Evolutionary conservation across 768 basidiomycete species (phyloP), one percentile per base, ranked within the genome.

Genomic region (Suillus bovinus): DNA sequence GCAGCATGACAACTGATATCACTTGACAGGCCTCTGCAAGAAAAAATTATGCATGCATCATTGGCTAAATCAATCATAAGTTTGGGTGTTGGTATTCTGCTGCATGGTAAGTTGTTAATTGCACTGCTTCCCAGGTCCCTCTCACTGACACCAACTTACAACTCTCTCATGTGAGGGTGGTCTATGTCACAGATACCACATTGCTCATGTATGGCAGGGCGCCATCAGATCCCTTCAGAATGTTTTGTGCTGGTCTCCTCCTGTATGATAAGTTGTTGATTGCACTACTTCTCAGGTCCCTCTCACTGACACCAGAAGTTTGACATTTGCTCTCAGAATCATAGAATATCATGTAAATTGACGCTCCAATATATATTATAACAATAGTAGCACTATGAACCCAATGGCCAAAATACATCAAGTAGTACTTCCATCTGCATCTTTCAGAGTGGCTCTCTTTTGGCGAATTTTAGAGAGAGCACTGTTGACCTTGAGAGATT

Each of bases 391-490:
- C n/a, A 0, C 44, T 46, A 46, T 46, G 2, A 14, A 5, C 5
- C 46, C 11, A 14, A 14, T 46, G 22, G 6, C 46, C 6, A 6
- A 5, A 46, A 14, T 14, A 8, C 4, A 7, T 24, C 13, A 46
- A 24, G 46, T 5, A 46, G 22, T 11, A 46, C 22, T 5, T 24
- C 13, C 44, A 41, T 41, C 17, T n/a, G n/a, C 13, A 5, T 46
- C 44, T 24, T 46, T 46, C 13, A 46, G 22, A 22, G 44, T 11
- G 1, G 44, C 56, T 33, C 56, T 13, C 58, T 39, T 62, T 46
- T 62, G n/a, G 10, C 22, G 4, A 34, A 62, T 62, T 41, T 44
- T 62, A 13, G 61, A 36, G 22, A 62, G 38, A 3, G 42, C 42
- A 31, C 61, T 62, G 33, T 57, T 47, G 16, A 20, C 16, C 24